Evolutionary conservation across 1,284 basidiomycete species (phyloP).

Genomic region (Fistulina hepatica): DNA sequence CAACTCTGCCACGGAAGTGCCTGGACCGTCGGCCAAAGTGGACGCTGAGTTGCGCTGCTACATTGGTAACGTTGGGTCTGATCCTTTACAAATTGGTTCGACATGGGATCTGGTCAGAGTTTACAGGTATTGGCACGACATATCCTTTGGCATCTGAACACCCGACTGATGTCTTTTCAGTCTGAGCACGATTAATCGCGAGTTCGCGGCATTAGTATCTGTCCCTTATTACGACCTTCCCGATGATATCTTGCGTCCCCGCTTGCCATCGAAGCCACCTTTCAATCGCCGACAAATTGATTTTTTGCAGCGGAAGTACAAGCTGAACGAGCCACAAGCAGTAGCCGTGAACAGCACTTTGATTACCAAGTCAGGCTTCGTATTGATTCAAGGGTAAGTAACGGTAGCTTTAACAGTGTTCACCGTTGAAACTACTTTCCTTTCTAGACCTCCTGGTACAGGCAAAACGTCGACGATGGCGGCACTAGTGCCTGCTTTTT

Average conservation of each 20-base stretch:
- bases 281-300: constrained; percentile 35
- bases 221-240: constrained; percentile 78
- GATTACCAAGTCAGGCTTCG: constrained; percentile 70
- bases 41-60: constrained; percentile 42
- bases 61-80: constrained; percentile 24
- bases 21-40: constrained; percentile 38
- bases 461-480: constrained; percentile 99
- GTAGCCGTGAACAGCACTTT: constrained; percentile 79
- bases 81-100: constrained; percentile 44
- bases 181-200: constrained; percentile 84
- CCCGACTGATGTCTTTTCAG: constrained; percentile 30
- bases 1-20: constrained; percentile 53
- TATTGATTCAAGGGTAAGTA: constrained; percentile 88
- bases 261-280: constrained; percentile 30
- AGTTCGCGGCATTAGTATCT: constrained; percentile 81
- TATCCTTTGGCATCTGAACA: constrained; percentile 2
- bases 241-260: constrained; percentile 59
- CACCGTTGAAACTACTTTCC: constrained; percentile 6
- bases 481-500: constrained; percentile 80
- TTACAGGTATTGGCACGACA: constrained; percentile 46
- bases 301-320: constrained; percentile 17
- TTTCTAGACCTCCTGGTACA: constrained; percentile 83
- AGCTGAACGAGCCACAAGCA: constrained; percentile 91
- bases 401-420: constrained; percentile 1
- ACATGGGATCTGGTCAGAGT: constrained; percentile 75